These are phyloP conservation scores for Rhamnella rubrinervis DNA, from an alignment of 331 rosid genomes.

Conservation along the genomic window DNA sequence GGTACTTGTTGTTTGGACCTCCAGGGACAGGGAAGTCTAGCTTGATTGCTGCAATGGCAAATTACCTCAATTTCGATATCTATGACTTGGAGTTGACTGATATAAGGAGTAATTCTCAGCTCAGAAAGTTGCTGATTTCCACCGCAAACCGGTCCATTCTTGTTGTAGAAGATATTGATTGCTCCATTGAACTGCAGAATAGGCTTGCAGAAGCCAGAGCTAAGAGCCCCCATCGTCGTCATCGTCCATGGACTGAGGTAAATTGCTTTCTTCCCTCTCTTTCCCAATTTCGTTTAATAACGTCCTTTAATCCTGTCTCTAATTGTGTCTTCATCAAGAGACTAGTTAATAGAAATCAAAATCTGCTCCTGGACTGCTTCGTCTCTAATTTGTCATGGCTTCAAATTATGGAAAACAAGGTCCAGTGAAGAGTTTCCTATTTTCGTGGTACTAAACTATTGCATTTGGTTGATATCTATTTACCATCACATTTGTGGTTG, in stretches of 20 bases:
- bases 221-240: background rate
- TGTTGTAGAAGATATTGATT: slow-evolving; percentile 51
- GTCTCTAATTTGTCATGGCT: too few relatives aligned
- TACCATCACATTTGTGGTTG: too few relatives aligned
- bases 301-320: too few relatives aligned
- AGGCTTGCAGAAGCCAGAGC: slow-evolving; percentile 12
- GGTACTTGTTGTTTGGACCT: slow-evolving; percentile 42
- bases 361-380: too few relatives aligned
- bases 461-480: too few relatives aligned
- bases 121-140: slow-evolving; percentile 28
- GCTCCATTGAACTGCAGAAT: slow-evolving; percentile 40
- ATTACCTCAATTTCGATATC: slow-evolving; percentile 33
- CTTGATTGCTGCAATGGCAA: slow-evolving; percentile 51
- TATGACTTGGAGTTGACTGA: slow-evolving; percentile 45
- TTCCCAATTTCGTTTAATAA: too few relatives aligned
- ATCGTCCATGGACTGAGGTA: slow-evolving; percentile 7
- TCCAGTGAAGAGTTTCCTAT: too few relatives aligned
- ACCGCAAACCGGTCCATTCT: slow-evolving; percentile 44
- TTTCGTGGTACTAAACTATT: too few relatives aligned
- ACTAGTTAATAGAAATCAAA: too few relatives aligned
- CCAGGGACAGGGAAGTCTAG: slow-evolving; percentile 48
- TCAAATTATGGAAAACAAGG: too few relatives aligned
- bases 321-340: too few relatives aligned
- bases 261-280: background rate
- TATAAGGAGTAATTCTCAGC: slow-evolving; percentile 26